Base-by-base conservation (phyloP, 2,329 filamentous ascomycete genomes). In the Raffaelea deltoideospora region DNA sequence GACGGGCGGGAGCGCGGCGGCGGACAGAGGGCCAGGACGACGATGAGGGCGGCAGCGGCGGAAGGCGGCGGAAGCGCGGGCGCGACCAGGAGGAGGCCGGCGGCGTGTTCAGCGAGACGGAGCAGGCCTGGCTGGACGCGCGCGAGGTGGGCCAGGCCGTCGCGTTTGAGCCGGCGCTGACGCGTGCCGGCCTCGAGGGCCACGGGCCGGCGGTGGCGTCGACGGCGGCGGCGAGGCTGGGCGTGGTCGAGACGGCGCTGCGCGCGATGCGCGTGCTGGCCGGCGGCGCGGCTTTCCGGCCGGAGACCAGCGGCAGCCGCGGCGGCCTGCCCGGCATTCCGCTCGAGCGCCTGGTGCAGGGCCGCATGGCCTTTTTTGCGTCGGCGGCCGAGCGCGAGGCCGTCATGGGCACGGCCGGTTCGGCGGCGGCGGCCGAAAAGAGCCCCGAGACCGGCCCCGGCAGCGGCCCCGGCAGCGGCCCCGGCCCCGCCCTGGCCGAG, bases 201-300 rank as follows among this genome's bases (percentile, higher is more conserved):
- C 57, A 54, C 50, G 56, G 53, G 9, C 57, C 60, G 10, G 54
- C 56, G 6, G 38, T 61, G n/a, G 51, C 58, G 3, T 52, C 47
- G 17, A 43, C 35, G 38, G 47, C 30, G 41, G 48, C 29, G 34
- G 31, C 31, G 10, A 24, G 10, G 14, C 18, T 23, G 29, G 55
- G 51, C 33, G 46, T 49, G 37, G 47, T 52, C 31, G 54, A 55
- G 45, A 47, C 52, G 15, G 58, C 50, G 9, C 31, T 61, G 33
- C 54, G 55, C 14, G 50, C 52, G 42, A 57, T 61, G 49, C 53
- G 59, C 14, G 43, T 62, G 30, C 47, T 64, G 32, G 57, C 53
- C 10, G 54, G 58, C 38, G 60, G 55, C 5, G 39, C 45, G 31
- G 36, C 52, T 0, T 61, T 53, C 49, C 47, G n/a, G n/a, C n/a